Base-by-base conservation (phyloP, 163 green algal genomes). In the Scenedesmus sp. region DNA sequence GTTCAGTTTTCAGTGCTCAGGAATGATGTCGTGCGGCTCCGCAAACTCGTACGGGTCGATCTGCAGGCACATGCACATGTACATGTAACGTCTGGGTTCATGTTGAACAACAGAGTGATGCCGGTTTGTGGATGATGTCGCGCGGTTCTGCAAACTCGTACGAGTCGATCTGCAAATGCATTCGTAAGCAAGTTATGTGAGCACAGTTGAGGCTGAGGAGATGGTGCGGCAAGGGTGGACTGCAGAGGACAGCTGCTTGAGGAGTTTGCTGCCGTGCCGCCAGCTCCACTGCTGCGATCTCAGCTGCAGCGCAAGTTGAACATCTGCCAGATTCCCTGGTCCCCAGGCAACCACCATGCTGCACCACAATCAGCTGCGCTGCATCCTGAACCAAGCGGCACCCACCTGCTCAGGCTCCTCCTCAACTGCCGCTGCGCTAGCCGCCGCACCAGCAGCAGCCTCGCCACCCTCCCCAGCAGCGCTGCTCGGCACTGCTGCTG, bases 91-190 rank as follows among this genome's bases (percentile, higher is more conserved):
- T 34, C 23, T 15, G 23, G 12, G 46, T 52, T 46, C 34, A 46
- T 46, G 34, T 46, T 46, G 34, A 46, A 46, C 34, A 46, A 46
- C 34, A 46, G 34, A 46, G 34, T 46, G 34, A 46, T 46, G 34
- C 34, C 34, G 34, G 95, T 34, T 95, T 74, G 1, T 79, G 82
- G 10, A 98, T 91, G 86, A 99, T 96, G 86, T 99, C 95, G 70
- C 96, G 95, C 0, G 98, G 97, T 20, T 98, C 96, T 18, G 96
- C 92, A 92, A 97, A 97, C 23, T 99, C 98, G 88, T 99, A 99
- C 1, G 96, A 91, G 93, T 99, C 98, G 0, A 96, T 79, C 79
- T 46, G 90, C 13, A 96, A 95, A 70, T 96, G 34, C 34, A 46
- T 46, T 46, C 34, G 34, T 46, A 46, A 46, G 34, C 34, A 46